Percentiles rank a stretch among this genome's conserved stretches.
Evolutionary conservation across 140 eudicot genomes (phyloP).

Genomic region (Flaveria floridana): DNA sequence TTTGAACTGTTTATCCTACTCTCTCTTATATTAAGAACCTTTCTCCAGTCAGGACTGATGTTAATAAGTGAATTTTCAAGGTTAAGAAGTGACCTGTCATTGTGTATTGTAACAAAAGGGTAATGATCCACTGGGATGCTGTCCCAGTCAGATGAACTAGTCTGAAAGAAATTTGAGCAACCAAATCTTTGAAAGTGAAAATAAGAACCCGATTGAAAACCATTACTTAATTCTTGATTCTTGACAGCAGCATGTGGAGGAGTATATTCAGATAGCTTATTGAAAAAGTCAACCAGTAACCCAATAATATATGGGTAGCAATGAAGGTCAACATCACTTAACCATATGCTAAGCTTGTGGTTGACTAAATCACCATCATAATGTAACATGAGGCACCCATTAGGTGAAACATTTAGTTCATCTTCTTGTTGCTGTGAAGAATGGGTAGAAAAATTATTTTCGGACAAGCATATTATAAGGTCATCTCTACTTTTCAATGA

Average conservation of each 20-base stretch:
- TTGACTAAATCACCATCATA: slow-evolving; percentile 40
- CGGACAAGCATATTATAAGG: slow-evolving; percentile 49
- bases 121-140: slow-evolving; percentile 52
- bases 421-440: slow-evolving; percentile 29
- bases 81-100: slow-evolving; percentile 40
- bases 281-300: slow-evolving; percentile 52
- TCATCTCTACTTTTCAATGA: slow-evolving; percentile 34
- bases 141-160: slow-evolving; percentile 48
- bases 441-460: slow-evolving; percentile 26
- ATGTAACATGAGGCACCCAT: slow-evolving; percentile 57
- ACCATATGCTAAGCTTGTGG: slow-evolving; percentile 38
- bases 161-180: slow-evolving; percentile 48
- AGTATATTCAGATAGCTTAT: slow-evolving; percentile 40
- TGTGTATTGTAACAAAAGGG: slow-evolving; percentile 58
- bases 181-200: slow-evolving; percentile 55
- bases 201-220: slow-evolving; percentile 33
- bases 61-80: slow-evolving; percentile 48
- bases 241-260: slow-evolving; percentile 36
- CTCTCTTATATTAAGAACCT: slow-evolving; percentile 35
- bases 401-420: slow-evolving; percentile 30
- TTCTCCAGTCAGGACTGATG: slow-evolving; percentile 54
- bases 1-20: slow-evolving; percentile 36
- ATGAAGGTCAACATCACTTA: slow-evolving; percentile 66
- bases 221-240: slow-evolving; percentile 28
- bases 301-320: slow-evolving; percentile 71